A percentile compares a stretch with the other conserved stretches of the same genome.
These are phyloP conservation scores for Bipolaris gigantea DNA, from an alignment of 2,329 filamentous ascomycete genomes.

Conservation along the genomic window DNA sequence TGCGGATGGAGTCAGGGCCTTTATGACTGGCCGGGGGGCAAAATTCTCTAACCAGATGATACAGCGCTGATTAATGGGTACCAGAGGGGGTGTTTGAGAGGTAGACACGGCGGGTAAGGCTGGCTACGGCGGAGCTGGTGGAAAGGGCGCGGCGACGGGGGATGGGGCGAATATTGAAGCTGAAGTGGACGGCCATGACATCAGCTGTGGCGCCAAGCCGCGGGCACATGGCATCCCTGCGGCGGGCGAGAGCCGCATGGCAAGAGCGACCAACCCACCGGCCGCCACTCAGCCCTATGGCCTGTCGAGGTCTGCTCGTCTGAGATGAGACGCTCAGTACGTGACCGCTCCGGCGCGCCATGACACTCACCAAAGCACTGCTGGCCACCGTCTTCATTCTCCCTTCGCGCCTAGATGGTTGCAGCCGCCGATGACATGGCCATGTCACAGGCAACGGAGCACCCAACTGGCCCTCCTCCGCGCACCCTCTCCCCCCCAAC, in stretches of 20 bases:
- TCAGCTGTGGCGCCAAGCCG: constrained; percentile 15
- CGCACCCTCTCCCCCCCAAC: background rate
- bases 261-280: constrained; percentile 12
- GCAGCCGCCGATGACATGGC: constrained; percentile 31
- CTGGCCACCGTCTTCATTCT: constrained; percentile 5
- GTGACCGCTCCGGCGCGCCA: background rate
- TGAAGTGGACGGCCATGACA: constrained; percentile 16
- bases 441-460: constrained; percentile 13
- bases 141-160: constrained; percentile 5
- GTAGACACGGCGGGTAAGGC: constrained; percentile 3
- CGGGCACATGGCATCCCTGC: constrained; percentile 19
- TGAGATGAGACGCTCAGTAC: background rate
- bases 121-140: constrained; percentile 10
- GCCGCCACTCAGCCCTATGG: constrained; percentile 18
- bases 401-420: background rate
- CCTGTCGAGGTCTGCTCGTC: background rate
- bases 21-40: constrained; percentile 32
- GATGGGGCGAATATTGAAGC: constrained; percentile 20
- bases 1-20: constrained; percentile 14
- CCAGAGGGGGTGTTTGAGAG: background rate
- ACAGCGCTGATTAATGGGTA: background rate
- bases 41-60: constrained; percentile 12
- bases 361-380: constrained; percentile 1
- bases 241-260: constrained; percentile 15
- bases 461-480: constrained; percentile 8